Base-by-base conservation (phyloP, 805 yeast genomes). In the Blastobotrys terrestris region DNA sequence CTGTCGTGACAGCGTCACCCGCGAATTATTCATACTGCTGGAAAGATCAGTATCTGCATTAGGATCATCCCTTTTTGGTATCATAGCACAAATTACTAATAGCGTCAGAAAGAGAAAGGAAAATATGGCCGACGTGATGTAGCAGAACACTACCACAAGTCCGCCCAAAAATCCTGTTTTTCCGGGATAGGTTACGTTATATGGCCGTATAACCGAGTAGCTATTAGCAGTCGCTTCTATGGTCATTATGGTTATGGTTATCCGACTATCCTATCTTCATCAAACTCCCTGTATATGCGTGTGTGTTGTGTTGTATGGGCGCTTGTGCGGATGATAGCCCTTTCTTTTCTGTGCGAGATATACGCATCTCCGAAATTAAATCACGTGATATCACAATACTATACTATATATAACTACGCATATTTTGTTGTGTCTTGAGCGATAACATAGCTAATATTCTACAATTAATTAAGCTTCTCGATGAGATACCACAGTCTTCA, bases 41-140 rank as follows among this genome's bases (percentile, higher is more conserved):
- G 5, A 16, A 13, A 15, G 16, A 16, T 21, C 44, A 14, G 39
- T 41, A 16, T 39, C 31, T 14, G 15, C 31, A 8, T 20, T 13
- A 26, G 13, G n/a, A 2, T 26, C 20, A 13, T 7, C 22, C 18
- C 40, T 13, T 3, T 45, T 13, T n/a, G 41, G 46, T 39, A 55
- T 8, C 31, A 60, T 41, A 2, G 71, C 71, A 1, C 53, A 35
- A 3, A 56, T 5, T 56, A 65, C 53, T 42, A 67, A 52, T 2
- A 55, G 48, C 3, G 46, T 44, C 46, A 68, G 58, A 47, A 60
- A 65, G 18, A 58, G 5, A 6, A 53, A 31, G 31, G 59, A 56
- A 53, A 58, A 62, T 7, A 67, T 18, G 18, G 54, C 15, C 26
- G 72, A 66, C 18, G 63, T 53, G 19, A 60, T 14, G 47, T 48